Evolutionary conservation across 495 filamentous ascomycete genomes (phyloP).

Genomic region (Hypoxylon cercidicola): DNA sequence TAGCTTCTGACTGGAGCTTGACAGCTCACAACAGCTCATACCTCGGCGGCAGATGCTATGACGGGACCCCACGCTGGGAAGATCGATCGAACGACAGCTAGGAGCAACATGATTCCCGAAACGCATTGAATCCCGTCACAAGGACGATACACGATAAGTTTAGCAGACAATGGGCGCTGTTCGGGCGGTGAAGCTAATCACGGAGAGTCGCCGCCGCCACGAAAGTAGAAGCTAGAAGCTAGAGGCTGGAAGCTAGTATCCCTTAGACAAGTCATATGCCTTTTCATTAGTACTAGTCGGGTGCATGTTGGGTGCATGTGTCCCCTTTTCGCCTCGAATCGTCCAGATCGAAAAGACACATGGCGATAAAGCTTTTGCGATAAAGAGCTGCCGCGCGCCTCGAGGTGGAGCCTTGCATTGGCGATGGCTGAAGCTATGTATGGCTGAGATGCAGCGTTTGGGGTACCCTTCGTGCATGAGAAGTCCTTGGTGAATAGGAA

Average conservation of each 20-base stretch:
- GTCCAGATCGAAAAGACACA: slow-evolving; percentile 3
- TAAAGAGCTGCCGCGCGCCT: slow-evolving; percentile 5
- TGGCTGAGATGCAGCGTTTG: slow-evolving; percentile 9
- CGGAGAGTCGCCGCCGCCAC: slow-evolving; percentile 4
- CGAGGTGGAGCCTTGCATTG: slow-evolving; percentile 19
- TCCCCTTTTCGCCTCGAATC: neutral
- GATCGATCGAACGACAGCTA: slow-evolving; percentile 17
- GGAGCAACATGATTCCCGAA: slow-evolving; percentile 32
- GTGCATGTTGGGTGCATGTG: slow-evolving; percentile 6
- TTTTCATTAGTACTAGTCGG: neutral
- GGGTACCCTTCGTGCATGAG: slow-evolving; percentile 35
- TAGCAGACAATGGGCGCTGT: slow-evolving; percentile 26
- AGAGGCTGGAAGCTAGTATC: neutral
- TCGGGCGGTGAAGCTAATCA: slow-evolving; percentile 28
- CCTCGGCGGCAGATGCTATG: no score
- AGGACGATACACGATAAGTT: slow-evolving; percentile 24
- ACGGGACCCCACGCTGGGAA: slow-evolving; percentile 29
- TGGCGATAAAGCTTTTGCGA: slow-evolving; percentile 7
- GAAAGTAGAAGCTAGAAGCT: neutral
- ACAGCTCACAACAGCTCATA: no score
- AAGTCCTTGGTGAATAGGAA: neutral
- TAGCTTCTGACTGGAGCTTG: no score
- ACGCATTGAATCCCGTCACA: slow-evolving; percentile 31
- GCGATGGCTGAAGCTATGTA: slow-evolving; percentile 26
- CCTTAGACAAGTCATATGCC: no score